Evolutionary conservation across 2,329 filamentous ascomycete species (phyloP), one percentile per base, ranked within the genome.

Genomic region (Aspergillus sp.): DNA sequence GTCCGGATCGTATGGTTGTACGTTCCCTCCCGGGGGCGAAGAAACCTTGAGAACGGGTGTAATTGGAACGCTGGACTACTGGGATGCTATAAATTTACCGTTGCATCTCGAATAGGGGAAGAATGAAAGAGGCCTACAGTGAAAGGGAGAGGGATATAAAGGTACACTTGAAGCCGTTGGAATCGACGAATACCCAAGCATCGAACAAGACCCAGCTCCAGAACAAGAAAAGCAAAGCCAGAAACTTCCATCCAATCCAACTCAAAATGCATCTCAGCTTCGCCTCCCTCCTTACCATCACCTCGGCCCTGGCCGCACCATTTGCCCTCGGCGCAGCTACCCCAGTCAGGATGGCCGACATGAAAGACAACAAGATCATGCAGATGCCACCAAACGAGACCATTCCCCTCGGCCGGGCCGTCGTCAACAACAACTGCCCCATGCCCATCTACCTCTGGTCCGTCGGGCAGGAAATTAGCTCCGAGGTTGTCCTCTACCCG

Each of bases 361-460:
- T 53, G 40, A 45, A 37, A 12, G 17, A 20, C 15, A 20, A 42
- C 17, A 17, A 37, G n/a, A 37, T 37, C 34, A 46, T 46, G 44
- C 44, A 24, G 12, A 22, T 34, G 15, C 24, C 51, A 13, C 20
- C 40, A 15, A 56, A 45, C 56, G 41, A 45, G 13, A 58, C 61
- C 41, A 63, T 45, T 4, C 19, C 52, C 27, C 34, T 66, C 51
- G 75, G 75, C 52, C 58, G 67, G 34, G 75, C 75, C 17, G 64
- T 73, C 13, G 65, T 77, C 17, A 24, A 56, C 22, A 77, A 77
- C 62, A 57, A 67, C 55, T 77, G 75, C 68, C 7, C 47, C 0
- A 54, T 58, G 48, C 64, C 68, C 11, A 60, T 75, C 49, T 77
- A 75, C 54, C 58, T 77, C 55, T 77, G 74, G 73, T 74, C 72